Conservation (phyloP, 2,329 filamentous ascomycete genomes). For the Dactylellina drechsleri region DNA sequence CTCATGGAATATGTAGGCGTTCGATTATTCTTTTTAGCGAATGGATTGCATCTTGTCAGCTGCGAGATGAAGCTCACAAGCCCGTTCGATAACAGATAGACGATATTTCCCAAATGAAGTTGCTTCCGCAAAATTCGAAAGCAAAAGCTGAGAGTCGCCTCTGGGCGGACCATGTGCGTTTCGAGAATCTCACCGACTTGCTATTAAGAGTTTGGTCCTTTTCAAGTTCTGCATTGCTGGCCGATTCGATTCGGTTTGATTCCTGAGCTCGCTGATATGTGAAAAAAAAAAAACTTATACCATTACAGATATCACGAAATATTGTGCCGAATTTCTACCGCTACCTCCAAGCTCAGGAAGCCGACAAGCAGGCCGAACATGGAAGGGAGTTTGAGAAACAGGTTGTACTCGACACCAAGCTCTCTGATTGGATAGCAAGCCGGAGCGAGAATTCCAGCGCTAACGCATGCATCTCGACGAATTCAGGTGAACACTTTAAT, state of each 20-base stretch:
- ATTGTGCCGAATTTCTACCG: conserved; percentile 81
- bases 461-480: conserved; percentile 34
- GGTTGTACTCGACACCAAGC: conserved; percentile 65
- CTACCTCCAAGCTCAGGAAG: conserved; percentile 74
- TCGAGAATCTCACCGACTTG: conserved; percentile 2
- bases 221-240: not conserved
- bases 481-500: conserved; percentile 60
- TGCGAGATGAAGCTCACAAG: conserved; percentile 1
- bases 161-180: conserved; percentile 78
- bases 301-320: conserved; percentile 74
- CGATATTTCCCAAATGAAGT: conserved; percentile 71
- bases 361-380: conserved; percentile 69
- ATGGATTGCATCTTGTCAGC: conserved; percentile 8
- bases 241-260: not conserved
- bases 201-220: not conserved
- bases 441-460: conserved; percentile 37
- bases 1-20: conserved; percentile 81
- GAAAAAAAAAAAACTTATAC: not conserved
- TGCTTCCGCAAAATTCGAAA: conserved; percentile 75
- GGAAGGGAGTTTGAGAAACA: conserved; percentile 72
- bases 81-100: conserved; percentile 69
- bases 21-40: not conserved
- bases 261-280: conserved; percentile 1
- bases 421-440: conserved; percentile 29
- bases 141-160: conserved; percentile 77